A percentile compares a stretch with the other conserved stretches of the same genome.
phyloP scores from a whole-genome alignment of 768 basidiomycete genomes.

The Hydnomerulius pinastri region DNA sequence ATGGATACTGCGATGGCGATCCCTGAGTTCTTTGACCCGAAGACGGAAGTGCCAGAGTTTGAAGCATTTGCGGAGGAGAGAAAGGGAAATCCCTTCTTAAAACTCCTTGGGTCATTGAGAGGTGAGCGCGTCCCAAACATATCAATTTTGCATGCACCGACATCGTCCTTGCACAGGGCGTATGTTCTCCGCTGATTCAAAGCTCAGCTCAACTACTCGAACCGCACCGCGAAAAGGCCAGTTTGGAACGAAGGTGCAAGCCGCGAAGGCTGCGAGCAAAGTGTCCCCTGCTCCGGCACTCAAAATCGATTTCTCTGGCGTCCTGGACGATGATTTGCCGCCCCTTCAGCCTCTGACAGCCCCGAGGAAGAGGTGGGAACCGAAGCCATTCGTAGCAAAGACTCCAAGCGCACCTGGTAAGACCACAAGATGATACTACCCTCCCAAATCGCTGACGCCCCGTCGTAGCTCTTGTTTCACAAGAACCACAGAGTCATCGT shows the following conservation, averaged over 20 bases:
- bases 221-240: conserved; percentile 33
- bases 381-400: background rate
- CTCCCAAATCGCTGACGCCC: background rate
- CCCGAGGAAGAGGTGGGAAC: conserved; percentile 10
- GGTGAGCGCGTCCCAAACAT: conserved; percentile 43
- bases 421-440: background rate
- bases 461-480: conserved; percentile 11
- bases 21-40: conserved; percentile 59
- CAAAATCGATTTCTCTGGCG: conserved; percentile 6
- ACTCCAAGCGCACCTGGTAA: conserved; percentile 8
- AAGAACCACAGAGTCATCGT: conserved; percentile 37
- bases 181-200: conserved; percentile 53
- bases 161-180: conserved; percentile 51
- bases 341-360: conserved; percentile 4
- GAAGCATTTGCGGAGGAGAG: conserved; percentile 47
- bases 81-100: conserved; percentile 78
- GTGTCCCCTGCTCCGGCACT: conserved; percentile 3
- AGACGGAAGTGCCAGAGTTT: conserved; percentile 46
- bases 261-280: conserved; percentile 13
- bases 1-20: conserved; percentile 66
- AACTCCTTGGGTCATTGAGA: conserved; percentile 71
- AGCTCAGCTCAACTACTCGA: conserved; percentile 41
- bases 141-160: conserved; percentile 1
- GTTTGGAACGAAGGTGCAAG: conserved; percentile 22
- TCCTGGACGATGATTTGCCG: conserved; percentile 11